Base-by-base conservation (phyloP, 208 protist genomes). In the Trypanosoma grayi region DNA sequence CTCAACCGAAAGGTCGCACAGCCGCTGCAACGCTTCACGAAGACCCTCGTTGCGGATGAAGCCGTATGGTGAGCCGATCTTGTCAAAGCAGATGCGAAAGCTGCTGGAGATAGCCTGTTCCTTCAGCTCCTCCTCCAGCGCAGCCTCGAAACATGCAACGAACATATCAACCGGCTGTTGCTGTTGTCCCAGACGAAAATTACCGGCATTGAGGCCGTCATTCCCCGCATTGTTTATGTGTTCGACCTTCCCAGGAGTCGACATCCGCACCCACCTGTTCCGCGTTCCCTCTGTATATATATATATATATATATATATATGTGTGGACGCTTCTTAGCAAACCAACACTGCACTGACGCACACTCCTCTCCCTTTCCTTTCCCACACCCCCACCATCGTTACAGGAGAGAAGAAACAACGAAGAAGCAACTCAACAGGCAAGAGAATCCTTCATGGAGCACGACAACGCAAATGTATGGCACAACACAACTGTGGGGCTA, bases 61-160 rank as follows among this genome's bases (percentile, higher is more conserved):
- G 51, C 70, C 63, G 45, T 88, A 84, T 8, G 73, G 77, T 8
- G 82, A 90, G 24, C 71, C 68, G 34, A 90, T 77, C 63, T 85
- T 85, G 27, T 77, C 66, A 57, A 80, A 70, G 44, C 64, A 79
- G 33, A n/a, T 46, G 1, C 77, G 77, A 33, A 93, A 63, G 54
- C 65, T 64, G 24, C 73, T 71, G 14, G 79, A 73, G 10, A 93
- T 63, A 30, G 75, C 71, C n/a, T 74, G 74, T 53, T 86, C 80
- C 13, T 59, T 55, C 8, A 74, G 56, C 25, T 87, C 83, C 18
- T 81, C 76, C 44, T 58, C 61, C 18, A 86, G 54, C 10, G 78
- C 77, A 34, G 72, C 64, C 46, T 85, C 57, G 58, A 90, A 93
- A 24, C 70, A 79, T 8, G 68, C 67, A 16, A 77, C 63, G 70